Evolutionary conservation across 2,329 filamentous ascomycete species (phyloP), one percentile per base, ranked within the genome.

Genomic region (Xylaria sp.): DNA sequence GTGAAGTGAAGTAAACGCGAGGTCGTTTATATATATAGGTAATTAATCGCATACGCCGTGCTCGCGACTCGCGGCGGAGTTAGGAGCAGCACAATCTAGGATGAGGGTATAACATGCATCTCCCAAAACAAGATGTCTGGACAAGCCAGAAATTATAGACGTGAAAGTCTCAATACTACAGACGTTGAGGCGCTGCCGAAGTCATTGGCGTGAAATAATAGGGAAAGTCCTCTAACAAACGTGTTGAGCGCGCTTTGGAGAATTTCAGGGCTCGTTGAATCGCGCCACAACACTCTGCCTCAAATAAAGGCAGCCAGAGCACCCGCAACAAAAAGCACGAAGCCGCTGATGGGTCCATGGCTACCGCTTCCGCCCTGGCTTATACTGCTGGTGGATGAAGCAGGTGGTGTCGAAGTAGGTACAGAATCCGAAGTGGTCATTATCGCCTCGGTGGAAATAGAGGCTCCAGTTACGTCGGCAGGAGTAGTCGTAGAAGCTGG

Each of bases 251-350:
- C 27, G 44, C n/a, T 16, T n/a, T 16, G 18, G 27, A 47, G 29
- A 1, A 27, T 12, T 42, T 27, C 5, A 35, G 16, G 44, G 21
- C 3, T 42, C 29, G 21, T 64, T 6, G 6, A 18, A 32, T 40
- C 32, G 25, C 54, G 58, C 5, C 29, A 35, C 18, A 2, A 25
- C 10, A 23, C 27, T 13, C 13, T 3, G 5, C 21, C 18, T 69
- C 53, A 71, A 51, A 64, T 2, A 18, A 73, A 25, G 10, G 50
- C 70, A 32, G 53, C 70, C 6, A 72, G 32, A 18, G 53, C 72
- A 54, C 63, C 71, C 13, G 57, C 63, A 50, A 69, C 29, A 27
- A 69, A 50, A 40, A 74, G 50, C 9, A 65, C 23, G 16, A 71
- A 48, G 27, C 62, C 16, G 37, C 47, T 58, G 53, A 37, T 40